A percentile compares a stretch with the other conserved stretches of the same genome.
These are phyloP conservation scores for Puccinia brachypodii DNA, from an alignment of 1,284 basidiomycete species.

Conservation along the genomic window DNA sequence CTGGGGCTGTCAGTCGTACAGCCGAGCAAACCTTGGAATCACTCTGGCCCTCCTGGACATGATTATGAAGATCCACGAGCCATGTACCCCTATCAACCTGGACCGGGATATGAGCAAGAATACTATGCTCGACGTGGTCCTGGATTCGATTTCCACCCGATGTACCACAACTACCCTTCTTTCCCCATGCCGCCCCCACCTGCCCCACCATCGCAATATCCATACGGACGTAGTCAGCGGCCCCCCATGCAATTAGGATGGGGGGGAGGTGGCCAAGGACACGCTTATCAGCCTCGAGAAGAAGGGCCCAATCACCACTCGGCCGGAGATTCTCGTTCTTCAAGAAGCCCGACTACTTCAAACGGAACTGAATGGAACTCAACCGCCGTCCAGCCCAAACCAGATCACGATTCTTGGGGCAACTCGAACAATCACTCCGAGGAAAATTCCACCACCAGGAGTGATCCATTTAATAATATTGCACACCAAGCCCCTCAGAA, in stretches of 20 bases:
- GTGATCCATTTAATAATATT: background rate
- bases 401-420: background rate
- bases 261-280: background rate
- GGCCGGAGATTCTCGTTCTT: background rate
- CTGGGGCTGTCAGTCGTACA: background rate
- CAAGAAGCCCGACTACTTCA: background rate
- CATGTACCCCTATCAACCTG: background rate
- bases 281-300: background rate
- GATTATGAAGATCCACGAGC: background rate
- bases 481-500: background rate
- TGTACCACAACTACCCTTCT: slow-evolving; percentile 19
- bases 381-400: background rate
- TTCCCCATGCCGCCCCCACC: background rate
- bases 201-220: background rate
- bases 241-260: slow-evolving; percentile 2
- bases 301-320: background rate
- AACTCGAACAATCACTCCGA: background rate
- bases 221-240: background rate
- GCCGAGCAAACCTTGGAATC: slow-evolving; percentile 3
- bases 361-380: background rate
- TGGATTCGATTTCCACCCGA: background rate
- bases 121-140: background rate
- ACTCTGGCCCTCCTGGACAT: background rate
- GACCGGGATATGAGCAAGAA: slow-evolving; percentile 5
- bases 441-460: background rate